Evolutionary conservation across 2,329 filamentous ascomycete species (phyloP), one percentile per base, ranked within the genome.

Genomic region (Xylariaceae sp.): DNA sequence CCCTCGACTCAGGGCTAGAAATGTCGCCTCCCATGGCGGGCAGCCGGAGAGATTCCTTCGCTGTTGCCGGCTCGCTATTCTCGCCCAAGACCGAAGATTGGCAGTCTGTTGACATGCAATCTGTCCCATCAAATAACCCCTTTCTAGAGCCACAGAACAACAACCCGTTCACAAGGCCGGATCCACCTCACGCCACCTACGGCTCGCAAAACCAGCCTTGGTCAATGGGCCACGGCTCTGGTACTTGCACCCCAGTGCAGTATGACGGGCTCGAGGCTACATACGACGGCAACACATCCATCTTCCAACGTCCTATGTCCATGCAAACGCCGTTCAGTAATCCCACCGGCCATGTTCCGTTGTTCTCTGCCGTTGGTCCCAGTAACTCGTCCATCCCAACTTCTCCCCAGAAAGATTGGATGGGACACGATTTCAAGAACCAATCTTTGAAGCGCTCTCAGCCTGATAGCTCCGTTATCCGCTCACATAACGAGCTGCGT

Each of bases 401-500:
- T 33, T 83, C 82, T 27, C 79, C 81, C 11, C 80, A 82, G 65
- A 84, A 84, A 72, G 81, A 84, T 55, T 84, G 81, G 79, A 75
- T 80, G 67, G 70, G 72, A 50, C 71, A 81, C 41, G 75, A 77
- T 47, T 67, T 75, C 63, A 79, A 78, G 72, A 74, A 75, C 54
- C 78, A 81, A 61, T 71, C 74, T 44, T 75, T 81, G 71, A 85
- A 85, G 74, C 79, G 82, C 64, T 85, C 88, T 79, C 80, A 76
- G 27, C 82, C 85, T 35, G 83, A 83, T 69, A 92, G 84, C 72
- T 84, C 89, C 23, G 79, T 82, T 50, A 82, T 88, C 72, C 84
- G 85, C 69, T 88, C 83, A 64, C 88, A 89, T 76, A 91, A 92
- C 57, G 87, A 92, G 50, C 78, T 90, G 72, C 81, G 85, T 58